Evolutionary conservation across 1,284 basidiomycete genomes (phyloP).

Genomic region (Quambalaria eucalypti): DNA sequence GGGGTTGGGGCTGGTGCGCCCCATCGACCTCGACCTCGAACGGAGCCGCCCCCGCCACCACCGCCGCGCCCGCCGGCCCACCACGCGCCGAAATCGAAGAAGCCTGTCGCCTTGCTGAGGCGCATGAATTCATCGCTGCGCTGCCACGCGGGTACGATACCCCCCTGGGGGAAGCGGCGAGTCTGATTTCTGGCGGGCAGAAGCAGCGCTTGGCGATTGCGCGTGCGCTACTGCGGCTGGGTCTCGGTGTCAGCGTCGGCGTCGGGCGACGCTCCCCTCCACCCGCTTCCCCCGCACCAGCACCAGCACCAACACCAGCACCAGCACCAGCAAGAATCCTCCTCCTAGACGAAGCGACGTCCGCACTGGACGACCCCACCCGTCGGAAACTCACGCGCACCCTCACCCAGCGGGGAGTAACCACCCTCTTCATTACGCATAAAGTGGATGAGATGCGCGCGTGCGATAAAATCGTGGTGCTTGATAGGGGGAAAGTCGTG

Average conservation of each 20-base stretch:
- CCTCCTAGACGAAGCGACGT: slow-evolving; percentile 88
- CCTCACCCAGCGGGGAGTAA: slow-evolving; percentile 57
- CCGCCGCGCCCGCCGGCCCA: too few species aligned
- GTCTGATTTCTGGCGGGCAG: slow-evolving; percentile 83
- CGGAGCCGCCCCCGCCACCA: not conserved
- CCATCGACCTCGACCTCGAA: not conserved
- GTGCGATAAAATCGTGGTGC: slow-evolving; percentile 79
- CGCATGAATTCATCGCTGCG: slow-evolving; percentile 73
- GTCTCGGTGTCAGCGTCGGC: too few species aligned
- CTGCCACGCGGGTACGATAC: slow-evolving; percentile 80
- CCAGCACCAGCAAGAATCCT: slow-evolving; percentile 61
- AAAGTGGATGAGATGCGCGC: slow-evolving; percentile 80
- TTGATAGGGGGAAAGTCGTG: slow-evolving; percentile 65
- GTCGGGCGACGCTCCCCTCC: not conserved
- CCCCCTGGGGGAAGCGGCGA: slow-evolving; percentile 74
- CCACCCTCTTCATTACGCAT: slow-evolving; percentile 86
- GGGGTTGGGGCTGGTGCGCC: not conserved
- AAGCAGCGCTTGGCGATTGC: slow-evolving; percentile 87
- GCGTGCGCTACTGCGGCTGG: slow-evolving; percentile 63
- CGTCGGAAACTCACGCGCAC: slow-evolving; percentile 59
- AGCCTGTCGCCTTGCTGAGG: slow-evolving; percentile 68
- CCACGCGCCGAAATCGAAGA: slow-evolving; percentile 56
- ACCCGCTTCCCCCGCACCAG: not conserved
- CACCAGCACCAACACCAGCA: slow-evolving; percentile 12
- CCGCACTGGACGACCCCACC: slow-evolving; percentile 60